These are phyloP conservation scores for Pedinophyceae sp. DNA, from an alignment of 139 green algal species.

Conservation along the genomic window DNA sequence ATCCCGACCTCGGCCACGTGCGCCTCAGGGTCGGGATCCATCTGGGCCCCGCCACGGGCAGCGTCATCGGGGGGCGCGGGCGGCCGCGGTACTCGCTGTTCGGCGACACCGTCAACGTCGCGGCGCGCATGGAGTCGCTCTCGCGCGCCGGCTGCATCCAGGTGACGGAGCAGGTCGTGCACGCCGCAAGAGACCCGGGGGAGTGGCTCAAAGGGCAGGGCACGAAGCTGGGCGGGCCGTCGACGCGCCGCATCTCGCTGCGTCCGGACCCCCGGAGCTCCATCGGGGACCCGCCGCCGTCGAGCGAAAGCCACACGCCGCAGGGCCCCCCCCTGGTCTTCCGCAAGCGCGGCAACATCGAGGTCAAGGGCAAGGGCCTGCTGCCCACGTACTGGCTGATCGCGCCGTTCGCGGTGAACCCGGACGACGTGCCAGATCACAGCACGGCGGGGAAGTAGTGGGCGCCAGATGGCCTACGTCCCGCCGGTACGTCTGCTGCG, in stretches of 20 bases:
- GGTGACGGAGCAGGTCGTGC: not conserved
- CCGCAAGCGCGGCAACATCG: slow-evolving; percentile 2
- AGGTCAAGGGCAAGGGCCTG: slow-evolving; percentile 9
- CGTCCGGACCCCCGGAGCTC: too few relatives aligned
- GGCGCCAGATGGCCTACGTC: too few relatives aligned
- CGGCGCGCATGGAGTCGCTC: slow-evolving; percentile 1
- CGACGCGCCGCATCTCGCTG: too few relatives aligned
- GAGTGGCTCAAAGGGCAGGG: not conserved
- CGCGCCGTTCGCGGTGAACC: too few relatives aligned
- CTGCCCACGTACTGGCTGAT: slow-evolving; percentile 6
- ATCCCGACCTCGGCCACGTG: not conserved
- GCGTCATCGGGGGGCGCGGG: not conserved
- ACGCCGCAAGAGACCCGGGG: not conserved
- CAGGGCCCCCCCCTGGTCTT: not conserved
- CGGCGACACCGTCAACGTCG: slow-evolving; percentile 8
- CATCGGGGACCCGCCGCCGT: too few relatives aligned
- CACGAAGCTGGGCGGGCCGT: too few relatives aligned
- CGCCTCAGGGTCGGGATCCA: slow-evolving; percentile 1
- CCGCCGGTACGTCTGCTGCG: too few relatives aligned
- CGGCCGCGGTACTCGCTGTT: slow-evolving; percentile 5
- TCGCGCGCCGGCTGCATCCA: not conserved
- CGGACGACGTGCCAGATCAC: too few relatives aligned
- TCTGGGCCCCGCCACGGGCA: not conserved
- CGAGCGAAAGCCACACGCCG: too few relatives aligned
- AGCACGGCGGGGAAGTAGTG: too few relatives aligned